phyloP scores from a whole-genome alignment of 2,329 filamentous ascomycete species.

The Periconia sp. region DNA sequence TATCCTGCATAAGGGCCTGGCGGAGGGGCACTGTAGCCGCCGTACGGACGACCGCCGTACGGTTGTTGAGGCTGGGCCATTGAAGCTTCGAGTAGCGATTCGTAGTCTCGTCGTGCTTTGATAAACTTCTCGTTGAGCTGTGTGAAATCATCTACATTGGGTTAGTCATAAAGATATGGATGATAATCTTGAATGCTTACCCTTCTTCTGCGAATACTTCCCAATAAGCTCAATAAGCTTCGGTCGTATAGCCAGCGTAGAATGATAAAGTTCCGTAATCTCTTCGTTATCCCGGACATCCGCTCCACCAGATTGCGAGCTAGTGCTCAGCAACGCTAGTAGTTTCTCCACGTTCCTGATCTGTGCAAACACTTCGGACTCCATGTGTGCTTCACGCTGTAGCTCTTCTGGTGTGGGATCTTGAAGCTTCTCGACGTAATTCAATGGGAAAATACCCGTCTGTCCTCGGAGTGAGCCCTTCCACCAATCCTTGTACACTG shows the following conservation, averaged over 20 bases:
- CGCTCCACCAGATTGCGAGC: conserved; percentile 51
- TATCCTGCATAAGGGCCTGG: conserved; percentile 39
- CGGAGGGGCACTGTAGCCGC: conserved; percentile 41
- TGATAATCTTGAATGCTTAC: conserved; percentile 52
- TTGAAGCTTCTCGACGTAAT: conserved; percentile 97
- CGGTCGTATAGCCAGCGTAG: conserved; percentile 89
- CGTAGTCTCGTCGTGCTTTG: conserved; percentile 95
- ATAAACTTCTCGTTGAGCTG: conserved; percentile 99
- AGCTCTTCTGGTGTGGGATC: conserved; percentile 95
- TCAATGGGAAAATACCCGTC: conserved; percentile 96
- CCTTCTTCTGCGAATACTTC: conserved; percentile 99
- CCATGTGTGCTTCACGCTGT: conserved; percentile 95
- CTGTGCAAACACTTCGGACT: conserved; percentile 77
- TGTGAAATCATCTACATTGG: conserved; percentile 84
- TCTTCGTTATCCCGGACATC: conserved; percentile 95
- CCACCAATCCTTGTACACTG: conserved; percentile 99
- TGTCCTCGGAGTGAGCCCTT: conserved; percentile 92
- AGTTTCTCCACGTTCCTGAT: conserved; percentile 82
- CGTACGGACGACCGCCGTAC: conserved; percentile 70
- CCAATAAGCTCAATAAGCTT: conserved; percentile 98
- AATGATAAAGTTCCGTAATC: conserved; percentile 89
- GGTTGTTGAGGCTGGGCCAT: conserved; percentile 92
- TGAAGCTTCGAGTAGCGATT: conserved; percentile 91
- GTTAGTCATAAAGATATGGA: conserved; percentile 12
- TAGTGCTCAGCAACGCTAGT: conserved; percentile 88